Evolutionary conservation across 2,329 filamentous ascomycete species (phyloP).

Genomic region (Leptographium flavum): DNA sequence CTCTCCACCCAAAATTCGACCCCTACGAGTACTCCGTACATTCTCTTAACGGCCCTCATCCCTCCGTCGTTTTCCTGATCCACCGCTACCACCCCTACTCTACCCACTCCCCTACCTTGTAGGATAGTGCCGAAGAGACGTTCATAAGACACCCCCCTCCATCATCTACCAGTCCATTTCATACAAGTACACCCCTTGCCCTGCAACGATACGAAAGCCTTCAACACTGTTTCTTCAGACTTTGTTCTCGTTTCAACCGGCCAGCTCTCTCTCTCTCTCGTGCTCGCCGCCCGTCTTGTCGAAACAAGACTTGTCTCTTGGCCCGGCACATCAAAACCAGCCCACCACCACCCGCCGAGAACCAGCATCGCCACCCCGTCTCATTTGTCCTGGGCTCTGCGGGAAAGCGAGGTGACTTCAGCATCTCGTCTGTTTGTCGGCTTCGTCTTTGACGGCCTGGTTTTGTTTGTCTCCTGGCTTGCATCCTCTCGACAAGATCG

Average conservation of each 20-base stretch:
- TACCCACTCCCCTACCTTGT: constrained; percentile 7
- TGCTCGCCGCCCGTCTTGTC: constrained; percentile 3
- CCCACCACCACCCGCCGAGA: background rate
- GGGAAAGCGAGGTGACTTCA: background rate
- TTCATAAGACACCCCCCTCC: constrained; percentile 33
- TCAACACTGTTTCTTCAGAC: constrained; percentile 15
- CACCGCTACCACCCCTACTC: constrained; percentile 22
- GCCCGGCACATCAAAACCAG: background rate
- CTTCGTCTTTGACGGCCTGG: background rate
- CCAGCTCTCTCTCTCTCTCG: constrained; percentile 7
- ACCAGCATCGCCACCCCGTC: background rate
- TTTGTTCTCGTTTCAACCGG: constrained; percentile 15
- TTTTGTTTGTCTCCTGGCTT: background rate
- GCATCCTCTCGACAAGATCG: background rate
- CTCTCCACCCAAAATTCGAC: constrained; percentile 5
- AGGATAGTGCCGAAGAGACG: constrained; percentile 33
- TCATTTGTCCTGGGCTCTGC: background rate
- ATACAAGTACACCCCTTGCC: constrained; percentile 33
- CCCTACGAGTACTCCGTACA: background rate
- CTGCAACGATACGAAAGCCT: constrained; percentile 23
- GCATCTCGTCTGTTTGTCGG: background rate
- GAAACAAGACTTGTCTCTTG: background rate
- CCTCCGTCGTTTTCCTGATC: constrained; percentile 13
- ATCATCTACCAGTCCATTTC: constrained; percentile 31
- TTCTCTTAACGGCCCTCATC: constrained; percentile 8